Conservation (phyloP, 176 grass and related monocot species). For the Elaeis guineensis region DNA sequence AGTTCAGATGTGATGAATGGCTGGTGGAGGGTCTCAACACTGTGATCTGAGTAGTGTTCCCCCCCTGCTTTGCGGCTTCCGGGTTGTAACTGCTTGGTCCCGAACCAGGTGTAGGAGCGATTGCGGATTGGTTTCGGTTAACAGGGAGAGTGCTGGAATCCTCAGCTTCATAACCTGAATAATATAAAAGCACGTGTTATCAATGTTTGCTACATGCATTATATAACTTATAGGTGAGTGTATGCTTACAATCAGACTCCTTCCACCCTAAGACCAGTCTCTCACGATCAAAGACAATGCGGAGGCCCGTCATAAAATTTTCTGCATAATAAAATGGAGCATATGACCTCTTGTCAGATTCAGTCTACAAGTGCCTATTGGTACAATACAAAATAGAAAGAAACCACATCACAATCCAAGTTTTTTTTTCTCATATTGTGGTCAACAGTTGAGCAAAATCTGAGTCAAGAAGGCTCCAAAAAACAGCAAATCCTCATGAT, state of each 20-base stretch:
- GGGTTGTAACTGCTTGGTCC: slow-evolving; percentile 34
- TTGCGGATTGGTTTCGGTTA: slow-evolving; percentile 21
- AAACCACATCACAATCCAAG: too few species aligned
- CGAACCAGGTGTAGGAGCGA: slow-evolving; percentile 18
- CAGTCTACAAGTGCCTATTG: background rate
- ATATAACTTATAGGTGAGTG: too few species aligned
- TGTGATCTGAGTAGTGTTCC: slow-evolving; percentile 24
- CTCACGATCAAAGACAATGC: slow-evolving; percentile 49
- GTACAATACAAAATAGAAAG: too few species aligned
- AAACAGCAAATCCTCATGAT: too few species aligned
- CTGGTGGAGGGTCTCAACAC: slow-evolving; percentile 2
- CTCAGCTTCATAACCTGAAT: slow-evolving; percentile 40
- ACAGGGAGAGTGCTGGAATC: slow-evolving; percentile 31
- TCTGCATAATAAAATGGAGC: slow-evolving; percentile 32
- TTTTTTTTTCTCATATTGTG: too few species aligned
- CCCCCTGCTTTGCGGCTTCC: slow-evolving; percentile 26
- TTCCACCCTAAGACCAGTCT: slow-evolving; percentile 48
- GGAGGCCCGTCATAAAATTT: slow-evolving; percentile 64
- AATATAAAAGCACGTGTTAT: background rate
- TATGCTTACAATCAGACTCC: slow-evolving; percentile 46
- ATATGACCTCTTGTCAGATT: background rate
- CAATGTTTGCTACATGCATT: background rate
- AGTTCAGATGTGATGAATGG: slow-evolving; percentile 10
- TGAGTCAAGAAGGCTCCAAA: too few species aligned
- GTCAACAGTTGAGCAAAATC: too few species aligned